These are phyloP conservation scores for Penicillium steckii DNA, from an alignment of 495 filamentous ascomycete genomes.

Conservation along the genomic window DNA sequence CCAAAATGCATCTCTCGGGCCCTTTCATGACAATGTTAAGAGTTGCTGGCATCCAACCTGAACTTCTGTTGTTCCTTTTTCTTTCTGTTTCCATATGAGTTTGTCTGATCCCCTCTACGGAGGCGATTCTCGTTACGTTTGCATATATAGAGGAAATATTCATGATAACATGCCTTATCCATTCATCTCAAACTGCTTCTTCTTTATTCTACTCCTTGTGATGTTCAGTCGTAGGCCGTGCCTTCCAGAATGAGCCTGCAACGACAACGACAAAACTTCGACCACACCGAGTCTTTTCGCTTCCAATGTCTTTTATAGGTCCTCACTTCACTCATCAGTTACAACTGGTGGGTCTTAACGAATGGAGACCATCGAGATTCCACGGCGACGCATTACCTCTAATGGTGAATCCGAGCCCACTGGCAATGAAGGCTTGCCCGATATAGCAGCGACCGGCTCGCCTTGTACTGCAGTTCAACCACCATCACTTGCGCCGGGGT, in stretches of 20 bases:
- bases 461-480: not conserved
- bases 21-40: conserved; percentile 19
- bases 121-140: conserved; percentile 18
- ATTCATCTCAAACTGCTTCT: no score
- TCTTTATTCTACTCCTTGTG: not conserved
- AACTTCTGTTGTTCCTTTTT: conserved; percentile 13
- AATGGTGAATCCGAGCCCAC: not conserved
- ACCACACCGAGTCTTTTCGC: no score
- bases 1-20: conserved; percentile 2
- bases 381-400: conserved; percentile 7
- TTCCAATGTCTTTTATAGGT: not conserved
- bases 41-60: conserved; percentile 19
- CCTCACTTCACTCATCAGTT: not conserved
- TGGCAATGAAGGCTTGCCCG: no score
- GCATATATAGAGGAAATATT: conserved; percentile 32
- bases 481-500: conserved; percentile 9
- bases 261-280: not conserved
- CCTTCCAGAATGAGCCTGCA: not conserved
- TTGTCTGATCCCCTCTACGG: conserved; percentile 25
- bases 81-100: conserved; percentile 9
- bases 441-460: not conserved
- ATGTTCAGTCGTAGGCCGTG: not conserved
- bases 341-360: not conserved
- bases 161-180: not conserved
- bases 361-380: conserved; percentile 7